phyloP scores from a whole-genome alignment of 345 rosid species.

The Excoecaria agallocha region DNA sequence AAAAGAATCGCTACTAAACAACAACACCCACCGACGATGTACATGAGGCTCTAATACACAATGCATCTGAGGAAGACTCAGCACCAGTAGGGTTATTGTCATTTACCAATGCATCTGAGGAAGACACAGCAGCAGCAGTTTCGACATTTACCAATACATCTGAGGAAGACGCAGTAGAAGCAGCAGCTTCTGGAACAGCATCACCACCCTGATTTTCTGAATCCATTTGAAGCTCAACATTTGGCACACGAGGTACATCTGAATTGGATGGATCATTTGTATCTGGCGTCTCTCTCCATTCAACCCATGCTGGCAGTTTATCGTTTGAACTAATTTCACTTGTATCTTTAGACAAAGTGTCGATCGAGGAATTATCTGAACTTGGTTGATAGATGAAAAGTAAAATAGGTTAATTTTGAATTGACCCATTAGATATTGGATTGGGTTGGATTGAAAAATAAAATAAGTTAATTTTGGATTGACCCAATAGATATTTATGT shows the following conservation, averaged over 20 bases:
- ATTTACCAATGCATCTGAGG: no score
- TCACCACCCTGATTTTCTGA: slow-evolving; percentile 34
- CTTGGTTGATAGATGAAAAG: no score
- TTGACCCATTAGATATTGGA: no score
- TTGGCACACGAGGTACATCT: slow-evolving; percentile 24
- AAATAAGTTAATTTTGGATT: no score
- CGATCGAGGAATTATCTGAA: slow-evolving; percentile 34
- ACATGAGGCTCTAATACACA: slow-evolving; percentile 18
- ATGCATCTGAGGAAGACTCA: slow-evolving; percentile 20
- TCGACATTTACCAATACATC: no score
- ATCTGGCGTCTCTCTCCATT: slow-evolving; percentile 75
- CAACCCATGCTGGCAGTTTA: slow-evolving; percentile 67
- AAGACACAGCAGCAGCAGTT: no score
- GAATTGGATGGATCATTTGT: slow-evolving; percentile 37
- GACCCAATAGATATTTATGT: no score
- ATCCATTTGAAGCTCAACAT: slow-evolving; percentile 41
- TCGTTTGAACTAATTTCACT: slow-evolving; percentile 40
- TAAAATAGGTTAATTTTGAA: no score
- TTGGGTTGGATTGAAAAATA: no score
- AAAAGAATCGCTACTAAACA: slow-evolving; percentile 23
- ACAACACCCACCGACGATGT: slow-evolving; percentile 14
- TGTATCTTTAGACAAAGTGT: slow-evolving; percentile 36
- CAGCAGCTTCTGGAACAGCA: slow-evolving; percentile 8
- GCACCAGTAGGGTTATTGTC: background rate
- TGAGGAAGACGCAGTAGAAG: no score